Percentiles rank a stretch among this genome's conserved stretches.
Evolutionary conservation across 441 rosid species (phyloP).

Genomic region (California macrophylla): DNA sequence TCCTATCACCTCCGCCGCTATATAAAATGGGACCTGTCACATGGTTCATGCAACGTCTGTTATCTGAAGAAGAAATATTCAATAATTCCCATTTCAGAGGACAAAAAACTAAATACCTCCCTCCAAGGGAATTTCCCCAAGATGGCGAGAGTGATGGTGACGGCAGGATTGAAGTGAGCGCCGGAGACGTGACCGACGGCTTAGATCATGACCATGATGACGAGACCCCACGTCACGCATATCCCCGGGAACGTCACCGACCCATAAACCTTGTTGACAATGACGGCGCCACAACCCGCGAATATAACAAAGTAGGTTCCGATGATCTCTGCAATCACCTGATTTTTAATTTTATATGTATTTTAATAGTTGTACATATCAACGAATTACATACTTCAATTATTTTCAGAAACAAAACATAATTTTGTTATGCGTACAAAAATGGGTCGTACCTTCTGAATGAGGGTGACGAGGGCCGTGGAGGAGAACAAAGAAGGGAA

Average conservation of each 20-base stretch:
- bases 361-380: too few species aligned
- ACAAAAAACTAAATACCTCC: constrained; percentile 40
- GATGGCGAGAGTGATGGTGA: constrained; percentile 43
- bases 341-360: not conserved
- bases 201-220: constrained; percentile 69
- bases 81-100: too few species aligned
- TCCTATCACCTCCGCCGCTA: constrained; percentile 50
- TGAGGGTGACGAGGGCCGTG: not conserved
- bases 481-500: not conserved
- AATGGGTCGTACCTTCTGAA: not conserved
- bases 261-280: constrained; percentile 59
- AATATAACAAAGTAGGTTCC: constrained; percentile 65
- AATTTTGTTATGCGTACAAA: too few species aligned
- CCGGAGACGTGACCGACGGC: constrained; percentile 70
- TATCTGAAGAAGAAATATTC: too few species aligned
- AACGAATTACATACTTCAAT: too few species aligned
- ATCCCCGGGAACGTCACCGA: constrained; percentile 61
- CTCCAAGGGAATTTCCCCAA: constrained; percentile 36
- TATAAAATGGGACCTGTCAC: constrained; percentile 45
- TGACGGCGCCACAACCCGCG: constrained; percentile 67
- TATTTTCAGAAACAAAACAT: too few species aligned
- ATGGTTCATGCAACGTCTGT: not conserved
- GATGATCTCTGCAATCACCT: constrained; percentile 61
- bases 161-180: constrained; percentile 77
- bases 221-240: constrained; percentile 71